A percentile compares a stretch with the other conserved stretches of the same genome.
Evolutionary conservation across 1,139 yeast species (phyloP).

Genomic region (Pichiaceae sp.): DNA sequence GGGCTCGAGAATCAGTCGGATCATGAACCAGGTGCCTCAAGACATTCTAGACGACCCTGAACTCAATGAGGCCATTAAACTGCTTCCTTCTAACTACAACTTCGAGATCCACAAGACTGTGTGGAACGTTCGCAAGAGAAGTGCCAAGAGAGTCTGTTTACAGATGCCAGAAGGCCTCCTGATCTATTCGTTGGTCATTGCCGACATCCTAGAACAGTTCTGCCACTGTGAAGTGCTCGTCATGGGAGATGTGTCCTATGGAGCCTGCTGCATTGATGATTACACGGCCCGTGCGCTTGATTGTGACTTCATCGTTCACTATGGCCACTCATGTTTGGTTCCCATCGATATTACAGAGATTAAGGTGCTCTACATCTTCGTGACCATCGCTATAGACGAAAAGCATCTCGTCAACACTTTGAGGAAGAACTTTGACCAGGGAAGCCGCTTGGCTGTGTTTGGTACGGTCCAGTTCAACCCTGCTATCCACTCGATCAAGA

Average conservation of each 20-base stretch:
- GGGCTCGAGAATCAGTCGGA: constrained; percentile 37
- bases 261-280: constrained; percentile 98
- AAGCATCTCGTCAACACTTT: constrained; percentile 72
- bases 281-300: constrained; percentile 87
- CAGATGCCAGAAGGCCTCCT: constrained; percentile 98
- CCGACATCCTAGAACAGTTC: constrained; percentile 89
- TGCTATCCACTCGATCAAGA: constrained; percentile 72
- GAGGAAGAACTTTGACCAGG: constrained; percentile 54
- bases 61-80: constrained; percentile 67
- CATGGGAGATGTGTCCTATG: constrained; percentile 98
- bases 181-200: constrained; percentile 75
- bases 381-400: constrained; percentile 84
- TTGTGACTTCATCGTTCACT: constrained; percentile 92
- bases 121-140: constrained; percentile 75
- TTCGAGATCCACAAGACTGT: constrained; percentile 94
- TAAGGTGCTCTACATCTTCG: constrained; percentile 90
- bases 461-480: constrained; percentile 98
- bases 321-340: constrained; percentile 94
- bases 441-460: constrained; percentile 66
- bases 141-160: constrained; percentile 74
- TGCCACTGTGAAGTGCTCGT: constrained; percentile 82
- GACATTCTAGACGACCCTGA: constrained; percentile 76
- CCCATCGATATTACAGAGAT: constrained; percentile 89
- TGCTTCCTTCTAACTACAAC: constrained; percentile 85
- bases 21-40: constrained; percentile 83